Conservation (phyloP, 805 yeast species). For the Saturnispora besseyi region DNA sequence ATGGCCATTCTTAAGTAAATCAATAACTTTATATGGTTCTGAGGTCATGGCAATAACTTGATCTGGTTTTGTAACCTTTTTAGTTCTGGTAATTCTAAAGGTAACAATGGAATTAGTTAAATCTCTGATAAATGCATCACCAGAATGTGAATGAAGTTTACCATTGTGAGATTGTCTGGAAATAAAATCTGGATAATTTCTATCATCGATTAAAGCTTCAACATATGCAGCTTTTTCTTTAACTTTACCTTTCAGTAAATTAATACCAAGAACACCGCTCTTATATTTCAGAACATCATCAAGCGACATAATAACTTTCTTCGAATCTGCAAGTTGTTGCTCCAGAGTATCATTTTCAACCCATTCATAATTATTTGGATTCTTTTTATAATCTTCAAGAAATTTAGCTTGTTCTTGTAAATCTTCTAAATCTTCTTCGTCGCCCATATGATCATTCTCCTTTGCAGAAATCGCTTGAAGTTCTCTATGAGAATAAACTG, state of each 20-base stretch:
- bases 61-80: conserved; percentile 36
- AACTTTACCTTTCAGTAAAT: conserved; percentile 42
- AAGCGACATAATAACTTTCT: conserved; percentile 39
- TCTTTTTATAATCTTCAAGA: conserved; percentile 42
- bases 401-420: conserved; percentile 39
- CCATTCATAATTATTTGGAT: conserved; percentile 61
- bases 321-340: conserved; percentile 27
- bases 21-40: conserved; percentile 39
- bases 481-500: conserved; percentile 54
- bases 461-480: conserved; percentile 36
- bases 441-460: conserved; percentile 29
- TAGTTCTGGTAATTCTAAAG: conserved; percentile 48
- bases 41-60: conserved; percentile 50
- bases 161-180: conserved; percentile 42
- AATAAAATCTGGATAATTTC: conserved; percentile 47
- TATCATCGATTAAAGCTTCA: conserved; percentile 59
- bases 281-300: conserved; percentile 46
- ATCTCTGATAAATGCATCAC: conserved; percentile 62
- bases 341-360: conserved; percentile 34
- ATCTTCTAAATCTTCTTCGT: conserved; percentile 33
- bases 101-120: conserved; percentile 49
- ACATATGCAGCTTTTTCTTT: conserved; percentile 39
- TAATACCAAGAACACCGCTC: conserved; percentile 55
- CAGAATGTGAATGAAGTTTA: conserved; percentile 36
- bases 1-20: conserved; percentile 44